Evolutionary conservation across 2,329 filamentous ascomycete genomes (phyloP).

Genomic region (Phyllosticta paracitricarpa): DNA sequence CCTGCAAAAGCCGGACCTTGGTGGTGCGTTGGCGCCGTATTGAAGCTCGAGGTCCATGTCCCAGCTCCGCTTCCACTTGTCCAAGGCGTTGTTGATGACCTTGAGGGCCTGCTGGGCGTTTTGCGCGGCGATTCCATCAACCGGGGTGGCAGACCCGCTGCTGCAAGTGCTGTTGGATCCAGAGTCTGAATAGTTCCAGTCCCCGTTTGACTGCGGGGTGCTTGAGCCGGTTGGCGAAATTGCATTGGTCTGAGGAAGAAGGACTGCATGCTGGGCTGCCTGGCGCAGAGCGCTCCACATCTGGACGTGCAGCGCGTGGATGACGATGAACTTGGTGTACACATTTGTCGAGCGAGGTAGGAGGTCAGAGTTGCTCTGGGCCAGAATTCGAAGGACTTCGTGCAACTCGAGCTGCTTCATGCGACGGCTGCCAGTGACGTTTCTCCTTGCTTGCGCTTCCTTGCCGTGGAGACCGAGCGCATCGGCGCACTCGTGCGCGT

Average conservation of each 20-base stretch:
- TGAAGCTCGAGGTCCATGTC: slow-evolving; percentile 59
- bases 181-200: slow-evolving; percentile 44
- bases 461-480: slow-evolving; percentile 55
- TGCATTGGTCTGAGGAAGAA: slow-evolving; percentile 8
- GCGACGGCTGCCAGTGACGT: slow-evolving; percentile 52
- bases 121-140: slow-evolving; percentile 34
- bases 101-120: slow-evolving; percentile 39
- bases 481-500: slow-evolving; percentile 49
- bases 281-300: slow-evolving; percentile 46
- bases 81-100: slow-evolving; percentile 44
- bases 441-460: slow-evolving; percentile 44
- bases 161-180: slow-evolving; percentile 18
- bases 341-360: slow-evolving; percentile 58
- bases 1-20: slow-evolving; percentile 53
- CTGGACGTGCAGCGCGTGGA: slow-evolving; percentile 57
- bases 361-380: slow-evolving; percentile 50
- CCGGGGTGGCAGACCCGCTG: slow-evolving; percentile 35
- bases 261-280: slow-evolving; percentile 19
- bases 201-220: slow-evolving; percentile 49
- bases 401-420: slow-evolving; percentile 56
- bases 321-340: slow-evolving; percentile 63
- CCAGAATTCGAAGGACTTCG: slow-evolving; percentile 50
- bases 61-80: slow-evolving; percentile 65
- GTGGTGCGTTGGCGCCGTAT: slow-evolving; percentile 36
- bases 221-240: slow-evolving; percentile 36